Evolutionary conservation across 306 rosid genomes (phyloP), one percentile per base, ranked within the genome.

Genomic region (Begonia masoniana): DNA sequence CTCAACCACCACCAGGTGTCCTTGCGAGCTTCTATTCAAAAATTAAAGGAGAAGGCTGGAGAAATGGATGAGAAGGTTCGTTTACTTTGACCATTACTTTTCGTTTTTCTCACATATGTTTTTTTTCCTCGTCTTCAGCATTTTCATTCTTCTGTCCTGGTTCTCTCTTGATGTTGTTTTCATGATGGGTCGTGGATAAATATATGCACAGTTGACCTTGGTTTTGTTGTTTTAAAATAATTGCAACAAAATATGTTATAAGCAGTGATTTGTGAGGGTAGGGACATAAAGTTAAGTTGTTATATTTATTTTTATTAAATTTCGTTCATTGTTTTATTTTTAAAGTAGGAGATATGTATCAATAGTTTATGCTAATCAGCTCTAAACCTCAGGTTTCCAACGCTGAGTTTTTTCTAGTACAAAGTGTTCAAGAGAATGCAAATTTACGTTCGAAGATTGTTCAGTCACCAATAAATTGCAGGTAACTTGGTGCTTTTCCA

Each of bases 401-500:
- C 58, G 94, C 94, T 52, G 91, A 85, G 58, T 85, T 80, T 75
- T 57, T 64, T 15, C 55, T 89, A 26, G 71, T 85, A 54, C 81
- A 82, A 78, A 74, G 63, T 74, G 94, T 68, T 54, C 87, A 77
- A 68, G 95, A 89, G 59, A 89, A 70, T 75, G 88, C 78, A 60
- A 85, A 74, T 62, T 71, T 85, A 60, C 91, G 83, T 15, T 82
- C 95, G 10, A 82, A 69, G 71, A 64, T 89, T 53, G 87, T 74
- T 39, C 95, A 89, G 21, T 89, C 97, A 10, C 97, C 95, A 26
- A 89, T 75, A 89, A 82, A 72, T 64, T 89, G 65, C 87, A 85
- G 94, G 95, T 88, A 42, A 13, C n/a, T 26, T 46, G 31, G 47
- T 41, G 59, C 21, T 50, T 39, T 23, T 54, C 57, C 57, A 14